phyloP scores from a whole-genome alignment of 768 basidiomycete species.

The Cubamyces lactineus region DNA sequence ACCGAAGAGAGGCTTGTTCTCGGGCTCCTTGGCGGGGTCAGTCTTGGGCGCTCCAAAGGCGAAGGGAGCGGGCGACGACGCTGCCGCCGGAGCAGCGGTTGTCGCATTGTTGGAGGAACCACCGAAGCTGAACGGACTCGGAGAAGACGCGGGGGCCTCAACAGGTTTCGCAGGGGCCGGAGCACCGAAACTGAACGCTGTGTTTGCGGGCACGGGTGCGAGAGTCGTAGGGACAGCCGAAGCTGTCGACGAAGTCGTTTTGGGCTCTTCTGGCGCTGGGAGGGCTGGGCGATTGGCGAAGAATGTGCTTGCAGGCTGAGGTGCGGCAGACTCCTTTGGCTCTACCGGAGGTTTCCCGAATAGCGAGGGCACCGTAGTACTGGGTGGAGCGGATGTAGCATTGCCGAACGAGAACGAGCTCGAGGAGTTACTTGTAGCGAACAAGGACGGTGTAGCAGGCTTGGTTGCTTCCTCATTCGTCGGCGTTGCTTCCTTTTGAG shows the following conservation, averaged over 20 bases:
- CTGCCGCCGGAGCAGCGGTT: slow-evolving; percentile 1
- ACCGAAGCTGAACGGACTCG: slow-evolving; percentile 21
- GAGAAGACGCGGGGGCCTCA: slow-evolving; percentile 11
- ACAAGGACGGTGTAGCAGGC: slow-evolving; percentile 8
- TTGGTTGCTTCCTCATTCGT: slow-evolving; percentile 14
- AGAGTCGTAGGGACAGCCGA: not conserved
- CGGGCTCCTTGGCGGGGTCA: slow-evolving; percentile 19
- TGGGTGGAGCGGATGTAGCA: not conserved
- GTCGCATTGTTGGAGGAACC: slow-evolving; percentile 7
- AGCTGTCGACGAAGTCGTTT: not conserved
- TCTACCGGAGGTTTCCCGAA: slow-evolving; percentile 7
- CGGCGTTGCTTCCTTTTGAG: not conserved
- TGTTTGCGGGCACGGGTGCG: not conserved
- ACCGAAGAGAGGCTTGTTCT: slow-evolving; percentile 19
- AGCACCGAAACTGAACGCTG: slow-evolving; percentile 10
- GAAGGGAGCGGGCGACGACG: slow-evolving; percentile 25
- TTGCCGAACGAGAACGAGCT: slow-evolving; percentile 8
- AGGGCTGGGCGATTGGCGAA: not conserved
- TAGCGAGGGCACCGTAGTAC: not conserved
- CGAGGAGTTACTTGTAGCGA: not conserved
- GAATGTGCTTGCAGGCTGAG: not conserved
- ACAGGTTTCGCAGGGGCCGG: slow-evolving; percentile 13
- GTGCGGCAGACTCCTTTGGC: slow-evolving; percentile 2
- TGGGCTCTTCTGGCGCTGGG: not conserved
- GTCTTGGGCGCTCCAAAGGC: slow-evolving; percentile 26